phyloP scores from a whole-genome alignment of 164 flowering plant species.

The Aristolochia californica region DNA sequence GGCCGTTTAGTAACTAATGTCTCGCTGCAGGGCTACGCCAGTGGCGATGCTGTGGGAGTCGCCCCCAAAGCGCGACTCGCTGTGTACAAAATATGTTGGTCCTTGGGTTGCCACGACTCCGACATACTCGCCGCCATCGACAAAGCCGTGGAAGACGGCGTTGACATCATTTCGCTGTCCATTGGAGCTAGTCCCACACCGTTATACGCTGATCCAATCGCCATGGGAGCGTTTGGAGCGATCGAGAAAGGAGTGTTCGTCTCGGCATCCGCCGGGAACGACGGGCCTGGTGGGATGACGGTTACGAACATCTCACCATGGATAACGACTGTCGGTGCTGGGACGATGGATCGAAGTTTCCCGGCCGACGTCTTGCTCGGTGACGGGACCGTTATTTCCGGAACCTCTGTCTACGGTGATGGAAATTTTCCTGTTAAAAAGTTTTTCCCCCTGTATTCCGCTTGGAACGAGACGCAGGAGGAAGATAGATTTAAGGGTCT shows the following conservation, averaged over 20 bases:
- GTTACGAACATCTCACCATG: slow-evolving; percentile 43
- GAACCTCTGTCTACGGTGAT: slow-evolving; percentile 34
- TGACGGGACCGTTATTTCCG: slow-evolving; percentile 25
- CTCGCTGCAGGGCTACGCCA: slow-evolving; percentile 30
- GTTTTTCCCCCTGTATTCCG: slow-evolving; percentile 21
- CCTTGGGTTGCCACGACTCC: slow-evolving; percentile 25
- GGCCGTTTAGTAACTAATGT: slow-evolving; percentile 26
- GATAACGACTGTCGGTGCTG: slow-evolving; percentile 53
- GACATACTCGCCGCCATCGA: slow-evolving; percentile 47
- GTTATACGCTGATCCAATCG: slow-evolving; percentile 15
- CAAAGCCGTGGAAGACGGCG: slow-evolving; percentile 44
- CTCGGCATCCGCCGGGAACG: slow-evolving; percentile 43
- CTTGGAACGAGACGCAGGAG: slow-evolving; percentile 8
- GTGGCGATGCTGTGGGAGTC: slow-evolving; percentile 36
- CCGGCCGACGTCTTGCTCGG: slow-evolving; percentile 32
- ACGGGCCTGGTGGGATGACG: slow-evolving; percentile 19
- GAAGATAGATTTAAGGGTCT: slow-evolving; percentile 6
- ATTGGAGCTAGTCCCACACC: slow-evolving; percentile 14
- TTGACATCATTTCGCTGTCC: slow-evolving; percentile 37
- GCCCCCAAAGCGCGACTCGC: slow-evolving; percentile 59
- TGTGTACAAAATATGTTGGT: slow-evolving; percentile 40
- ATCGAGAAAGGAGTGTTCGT: slow-evolving; percentile 31
- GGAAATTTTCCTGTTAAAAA: slow-evolving; percentile 9
- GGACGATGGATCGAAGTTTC: slow-evolving; percentile 42
- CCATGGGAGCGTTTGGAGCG: slow-evolving; percentile 27